Percentiles rank a stretch among this genome's conserved stretches.
These are phyloP conservation scores for Pichia membranifaciens DNA, from an alignment of 805 yeast genomes.

Conservation along the genomic window DNA sequence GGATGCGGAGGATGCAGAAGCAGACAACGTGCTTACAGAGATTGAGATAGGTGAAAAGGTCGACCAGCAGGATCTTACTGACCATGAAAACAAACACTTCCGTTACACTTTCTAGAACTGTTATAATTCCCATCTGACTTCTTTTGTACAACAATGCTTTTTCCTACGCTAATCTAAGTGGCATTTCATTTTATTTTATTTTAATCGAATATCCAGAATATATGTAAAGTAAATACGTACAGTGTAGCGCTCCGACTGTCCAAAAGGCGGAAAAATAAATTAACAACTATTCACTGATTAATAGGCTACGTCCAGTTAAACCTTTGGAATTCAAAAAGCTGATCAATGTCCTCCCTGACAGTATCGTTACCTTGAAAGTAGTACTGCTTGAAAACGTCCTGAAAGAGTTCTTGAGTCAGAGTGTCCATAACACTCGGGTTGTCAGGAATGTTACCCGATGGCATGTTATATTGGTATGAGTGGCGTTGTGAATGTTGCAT, in stretches of 20 bases:
- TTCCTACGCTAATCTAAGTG: no score
- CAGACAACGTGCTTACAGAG: conserved; percentile 1
- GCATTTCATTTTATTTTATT: background rate
- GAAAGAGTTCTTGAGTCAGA: conserved; percentile 23
- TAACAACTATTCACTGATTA: no score
- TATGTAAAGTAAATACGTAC: no score
- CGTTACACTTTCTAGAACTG: conserved; percentile 38
- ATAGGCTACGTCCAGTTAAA: conserved; percentile 7
- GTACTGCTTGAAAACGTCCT: conserved; percentile 22
- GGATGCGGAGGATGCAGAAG: background rate
- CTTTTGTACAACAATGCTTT: no score
- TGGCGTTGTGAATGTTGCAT: background rate
- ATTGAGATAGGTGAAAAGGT: conserved; percentile 8
- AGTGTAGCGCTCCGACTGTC: no score
- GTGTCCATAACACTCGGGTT: background rate
- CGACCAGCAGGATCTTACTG: conserved; percentile 43
- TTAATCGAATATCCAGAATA: no score
- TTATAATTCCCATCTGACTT: no score
- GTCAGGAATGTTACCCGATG: conserved; percentile 7
- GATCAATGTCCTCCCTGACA: conserved; percentile 6
- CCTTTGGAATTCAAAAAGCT: conserved; percentile 2
- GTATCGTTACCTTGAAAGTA: conserved; percentile 18
- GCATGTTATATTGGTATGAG: background rate
- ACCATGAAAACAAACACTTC: conserved; percentile 50
- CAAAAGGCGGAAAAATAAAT: no score